Base-by-base conservation (phyloP, 2,329 filamentous ascomycete genomes). In the Colletotrichum caudatum region DNA sequence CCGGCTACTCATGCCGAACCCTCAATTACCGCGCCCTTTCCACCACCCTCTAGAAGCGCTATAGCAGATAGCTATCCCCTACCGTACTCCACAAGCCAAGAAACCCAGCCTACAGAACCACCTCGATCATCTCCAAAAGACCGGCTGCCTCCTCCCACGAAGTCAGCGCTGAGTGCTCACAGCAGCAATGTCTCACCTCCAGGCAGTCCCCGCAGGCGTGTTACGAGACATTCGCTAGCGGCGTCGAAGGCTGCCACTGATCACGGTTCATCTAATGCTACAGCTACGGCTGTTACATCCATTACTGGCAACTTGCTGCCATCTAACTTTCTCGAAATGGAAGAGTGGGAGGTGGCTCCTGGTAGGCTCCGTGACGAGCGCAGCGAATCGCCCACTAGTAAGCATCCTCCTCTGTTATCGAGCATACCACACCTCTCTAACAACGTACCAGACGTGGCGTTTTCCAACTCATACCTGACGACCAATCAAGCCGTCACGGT, bases 301-400 rank as follows among this genome's bases (percentile, higher is more conserved):
- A 60, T 18, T 5, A 46, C 11, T 14, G 64, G 39, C 2, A 60
- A 66, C 1, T 26, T 29, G 20, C 48, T 64, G 53, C 71, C 51
- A 3, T 39, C 44, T 6, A 46, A 67, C 11, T 33, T 66, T 3
- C 59, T 81, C 7, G 77, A 83, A 62, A 82, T 84, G 78, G 83
- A 85, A 73, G 78, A 79, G 3, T 85, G 83, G 83, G 84, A 86
- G 74, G 73, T 84, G 57, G 83, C 84, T 0, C 84, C 84, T 1
- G 84, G 84, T 20, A 80, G 81, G 29, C 76, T 84, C 39, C 75
- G 74, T 11, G 78, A 81, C 44, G 72, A 77, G 5, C 67, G 71
- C 1, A 74, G 76, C 12, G 57, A 58, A 9, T 51, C 48, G 1
- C 74, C 76, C 1, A 78, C 81, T 37, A 84, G 84, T 85, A 77